A percentile compares a stretch with the other conserved stretches of the same genome.
Conservation (phyloP, 2,329 filamentous ascomycete genomes). For the Xylaria sp. region DNA sequence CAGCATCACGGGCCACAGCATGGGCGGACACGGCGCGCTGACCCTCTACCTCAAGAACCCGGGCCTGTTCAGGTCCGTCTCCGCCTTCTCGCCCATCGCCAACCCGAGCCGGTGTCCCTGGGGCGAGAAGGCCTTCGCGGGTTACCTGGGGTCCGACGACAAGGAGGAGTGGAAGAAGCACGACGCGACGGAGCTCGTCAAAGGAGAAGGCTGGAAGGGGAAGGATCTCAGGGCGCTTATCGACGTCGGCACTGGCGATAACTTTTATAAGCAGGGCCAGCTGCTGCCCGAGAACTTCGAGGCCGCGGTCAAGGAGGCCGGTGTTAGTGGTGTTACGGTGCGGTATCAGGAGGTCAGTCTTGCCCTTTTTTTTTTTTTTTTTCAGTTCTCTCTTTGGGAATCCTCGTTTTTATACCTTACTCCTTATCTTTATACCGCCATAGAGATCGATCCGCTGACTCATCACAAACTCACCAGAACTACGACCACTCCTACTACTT, state of each 20-base stretch:
- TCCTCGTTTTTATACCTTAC: no score
- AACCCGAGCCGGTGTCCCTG: conserved; percentile 89
- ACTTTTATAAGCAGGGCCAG: conserved; percentile 95
- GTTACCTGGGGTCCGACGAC: conserved; percentile 85
- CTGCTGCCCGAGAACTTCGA: conserved; percentile 93
- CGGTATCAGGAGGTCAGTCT: conserved; percentile 78
- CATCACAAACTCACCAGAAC: conserved; percentile 58
- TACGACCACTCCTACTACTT: conserved; percentile 99
- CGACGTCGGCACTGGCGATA: conserved; percentile 93
- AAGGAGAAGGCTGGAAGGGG: conserved; percentile 70
- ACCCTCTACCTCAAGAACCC: conserved; percentile 94
- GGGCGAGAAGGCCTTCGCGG: conserved; percentile 94
- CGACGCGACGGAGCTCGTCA: conserved; percentile 90
- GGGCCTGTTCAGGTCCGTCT: conserved; percentile 86
- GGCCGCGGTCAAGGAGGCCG: conserved; percentile 78
- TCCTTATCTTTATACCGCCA: no score
- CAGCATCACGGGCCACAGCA: conserved; percentile 91
- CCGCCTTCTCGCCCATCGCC: conserved; percentile 88
- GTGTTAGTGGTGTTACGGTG: conserved; percentile 76
- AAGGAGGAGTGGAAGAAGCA: conserved; percentile 84
- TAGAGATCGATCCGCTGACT: no score
- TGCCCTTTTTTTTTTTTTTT: conserved; percentile 9
- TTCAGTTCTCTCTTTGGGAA: no score
- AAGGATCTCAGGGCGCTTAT: conserved; percentile 79
- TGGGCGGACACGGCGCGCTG: conserved; percentile 96